Percentiles rank a stretch among this genome's conserved stretches.
Evolutionary conservation across 495 filamentous ascomycete species (phyloP).

Genomic region (Echria macrotheca): DNA sequence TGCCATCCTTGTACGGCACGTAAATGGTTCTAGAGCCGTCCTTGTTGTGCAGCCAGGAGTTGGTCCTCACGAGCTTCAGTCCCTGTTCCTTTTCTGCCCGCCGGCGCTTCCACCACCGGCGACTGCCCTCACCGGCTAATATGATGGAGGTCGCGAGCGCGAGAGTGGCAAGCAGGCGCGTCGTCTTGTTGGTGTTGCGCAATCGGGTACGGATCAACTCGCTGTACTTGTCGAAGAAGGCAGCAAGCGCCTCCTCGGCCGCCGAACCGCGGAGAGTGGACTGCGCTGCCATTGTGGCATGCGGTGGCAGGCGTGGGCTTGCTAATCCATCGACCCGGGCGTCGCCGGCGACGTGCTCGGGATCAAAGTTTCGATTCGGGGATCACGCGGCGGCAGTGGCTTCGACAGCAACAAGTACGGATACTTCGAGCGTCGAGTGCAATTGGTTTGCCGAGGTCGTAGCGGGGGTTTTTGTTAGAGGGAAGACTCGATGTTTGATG

Average conservation of each 20-base stretch:
- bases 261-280: constrained; percentile 68
- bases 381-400: no score
- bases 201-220: constrained; percentile 55
- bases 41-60: constrained; percentile 86
- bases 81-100: constrained; percentile 75
- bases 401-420: neutral
- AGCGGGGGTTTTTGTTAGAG: neutral
- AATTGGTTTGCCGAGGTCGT: neutral
- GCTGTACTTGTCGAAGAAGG: constrained; percentile 62
- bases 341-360: no score
- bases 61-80: constrained; percentile 72
- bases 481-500: no score
- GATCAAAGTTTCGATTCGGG: no score
- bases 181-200: constrained; percentile 56
- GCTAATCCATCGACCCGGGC: constrained; percentile 15
- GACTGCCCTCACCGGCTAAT: constrained; percentile 65
- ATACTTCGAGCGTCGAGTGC: neutral
- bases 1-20: constrained; percentile 82
- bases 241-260: constrained; percentile 62
- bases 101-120: constrained; percentile 63
- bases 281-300: constrained; percentile 71
- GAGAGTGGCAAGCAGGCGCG: constrained; percentile 68
- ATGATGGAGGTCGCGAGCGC: constrained; percentile 71
- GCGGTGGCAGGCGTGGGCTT: constrained; percentile 11
- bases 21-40: constrained; percentile 93